Base-by-base conservation (phyloP, 2,329 filamentous ascomycete species). In the Arthrobotrys pseudoclavata region DNA sequence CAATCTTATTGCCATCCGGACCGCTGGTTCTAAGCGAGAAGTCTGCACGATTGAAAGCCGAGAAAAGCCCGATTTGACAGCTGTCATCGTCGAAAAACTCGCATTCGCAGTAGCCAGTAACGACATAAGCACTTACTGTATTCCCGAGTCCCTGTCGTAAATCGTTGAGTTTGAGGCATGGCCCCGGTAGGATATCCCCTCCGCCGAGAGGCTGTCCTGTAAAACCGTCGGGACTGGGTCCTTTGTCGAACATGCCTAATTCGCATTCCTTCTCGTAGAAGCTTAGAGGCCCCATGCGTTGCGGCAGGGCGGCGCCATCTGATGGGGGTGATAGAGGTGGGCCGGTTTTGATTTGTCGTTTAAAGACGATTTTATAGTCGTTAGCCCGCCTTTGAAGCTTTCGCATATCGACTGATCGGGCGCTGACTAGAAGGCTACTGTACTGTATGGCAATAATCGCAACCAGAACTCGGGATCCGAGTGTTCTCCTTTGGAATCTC, bases 1-100 rank as follows among this genome's bases (percentile, higher is more conserved):
- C 29, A 6, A 69, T 64, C 9, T 20, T 40, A n/a, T 69, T 50
- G 18, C 69, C 42, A 42, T 66, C 26, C 3, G 34, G 47, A 24
- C 71, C 71, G 9, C 66, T 40, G 5, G 5, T 37, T 5, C 22
- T 10, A 12, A 76, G 26, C 4, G 15, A 13, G 0, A 31, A 20
- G 15, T 76, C 71, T 7, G 63, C 40, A 2, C 71, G 64, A 31
- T 76, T 76, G 66, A 64, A 76, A 20, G 57, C 71, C 2, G 37
- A 42, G 22, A 70, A 70, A 20, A 70, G 60, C 5, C 31, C 15
- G 22, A 7, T 20, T 2, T 40, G 6, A 29, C 67, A 70, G 2
- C 7, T 9, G 1, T 9, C 2, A n/a, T 70, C 37, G 22, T 52
- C 67, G 45, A 61, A 70, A 15, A 70, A 70, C 7, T 61, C 55